Percentiles rank a stretch among this genome's conserved stretches.
Evolutionary conservation across 495 filamentous ascomycete species (phyloP).

Genomic region (Podospora pseudopauciseta): DNA sequence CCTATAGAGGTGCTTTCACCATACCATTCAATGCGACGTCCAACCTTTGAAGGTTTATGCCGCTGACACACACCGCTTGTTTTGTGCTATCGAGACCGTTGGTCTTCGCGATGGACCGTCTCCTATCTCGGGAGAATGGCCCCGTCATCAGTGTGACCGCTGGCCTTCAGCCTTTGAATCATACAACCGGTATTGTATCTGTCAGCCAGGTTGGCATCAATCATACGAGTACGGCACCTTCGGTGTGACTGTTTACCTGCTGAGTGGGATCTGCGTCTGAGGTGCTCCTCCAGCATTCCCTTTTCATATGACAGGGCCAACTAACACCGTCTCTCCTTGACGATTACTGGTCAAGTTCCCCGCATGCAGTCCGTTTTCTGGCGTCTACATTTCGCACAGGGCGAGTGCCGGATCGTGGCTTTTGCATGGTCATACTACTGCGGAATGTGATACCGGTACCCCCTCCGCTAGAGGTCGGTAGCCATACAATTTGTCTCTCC

Average conservation of each 20-base stretch:
- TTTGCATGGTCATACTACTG: constrained; percentile 5
- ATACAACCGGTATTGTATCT: neutral
- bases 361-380: neutral
- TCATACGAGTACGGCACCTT: neutral
- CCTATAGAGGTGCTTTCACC: neutral
- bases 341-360: neutral
- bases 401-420: constrained; percentile 28
- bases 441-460: neutral
- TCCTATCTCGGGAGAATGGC: neutral
- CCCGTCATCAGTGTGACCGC: too few relatives aligned
- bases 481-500: neutral
- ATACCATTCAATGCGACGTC: neutral
- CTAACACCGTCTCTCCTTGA: neutral
- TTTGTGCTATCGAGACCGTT: neutral
- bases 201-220: neutral
- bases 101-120: neutral
- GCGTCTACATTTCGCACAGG: constrained; percentile 29
- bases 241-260: neutral
- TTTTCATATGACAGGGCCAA: neutral
- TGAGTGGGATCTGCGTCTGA: neutral
- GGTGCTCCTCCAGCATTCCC: neutral
- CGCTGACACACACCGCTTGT: constrained; percentile 3
- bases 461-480: neutral
- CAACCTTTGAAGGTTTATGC: neutral
- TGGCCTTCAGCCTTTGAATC: neutral